Percentiles rank a stretch among this genome's conserved stretches.
Conservation (phyloP, 768 basidiomycete species). For the Termitomyces sp. region DNA sequence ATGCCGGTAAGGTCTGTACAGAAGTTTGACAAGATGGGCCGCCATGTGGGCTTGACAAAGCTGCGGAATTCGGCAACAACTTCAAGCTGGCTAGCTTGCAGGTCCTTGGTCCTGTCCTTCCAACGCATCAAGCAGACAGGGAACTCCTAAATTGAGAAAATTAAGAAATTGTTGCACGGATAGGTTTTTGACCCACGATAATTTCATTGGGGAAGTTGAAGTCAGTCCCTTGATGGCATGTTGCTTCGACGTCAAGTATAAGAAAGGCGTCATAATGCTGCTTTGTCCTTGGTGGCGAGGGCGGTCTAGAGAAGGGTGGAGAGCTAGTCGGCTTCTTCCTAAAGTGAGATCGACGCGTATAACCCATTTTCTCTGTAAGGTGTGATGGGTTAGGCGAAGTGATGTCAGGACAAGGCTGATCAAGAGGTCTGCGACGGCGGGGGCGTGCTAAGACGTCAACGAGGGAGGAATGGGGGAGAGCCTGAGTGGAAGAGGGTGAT, state of each 20-base stretch:
- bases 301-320: constrained; percentile 1
- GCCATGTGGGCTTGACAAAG: constrained; percentile 86
- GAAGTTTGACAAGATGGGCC: constrained; percentile 73
- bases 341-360: constrained; percentile 7
- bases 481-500: not conserved
- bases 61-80: constrained; percentile 79
- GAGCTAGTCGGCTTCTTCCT: constrained; percentile 14
- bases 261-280: constrained; percentile 73
- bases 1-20: constrained; percentile 89
- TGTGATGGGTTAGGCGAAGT: not conserved
- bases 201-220: constrained; percentile 94
- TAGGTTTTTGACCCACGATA: constrained; percentile 52
- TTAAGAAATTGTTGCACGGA: not conserved
- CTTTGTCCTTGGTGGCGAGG: constrained; percentile 16
- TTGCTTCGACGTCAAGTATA: constrained; percentile 87
- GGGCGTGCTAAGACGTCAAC: constrained; percentile 6
- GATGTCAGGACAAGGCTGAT: not conserved
- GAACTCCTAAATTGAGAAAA: constrained; percentile 60
- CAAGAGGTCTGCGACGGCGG: constrained; percentile 5
- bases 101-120: constrained; percentile 53
- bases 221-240: constrained; percentile 60
- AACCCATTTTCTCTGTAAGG: constrained; percentile 7
- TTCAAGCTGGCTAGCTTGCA: constrained; percentile 51
- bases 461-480: not conserved
- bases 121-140: constrained; percentile 87